Percentiles rank a stretch among this genome's conserved stretches.
These are phyloP conservation scores for Acephala macrosclerotiorum DNA, from an alignment of 2,329 filamentous ascomycete genomes.

Conservation along the genomic window DNA sequence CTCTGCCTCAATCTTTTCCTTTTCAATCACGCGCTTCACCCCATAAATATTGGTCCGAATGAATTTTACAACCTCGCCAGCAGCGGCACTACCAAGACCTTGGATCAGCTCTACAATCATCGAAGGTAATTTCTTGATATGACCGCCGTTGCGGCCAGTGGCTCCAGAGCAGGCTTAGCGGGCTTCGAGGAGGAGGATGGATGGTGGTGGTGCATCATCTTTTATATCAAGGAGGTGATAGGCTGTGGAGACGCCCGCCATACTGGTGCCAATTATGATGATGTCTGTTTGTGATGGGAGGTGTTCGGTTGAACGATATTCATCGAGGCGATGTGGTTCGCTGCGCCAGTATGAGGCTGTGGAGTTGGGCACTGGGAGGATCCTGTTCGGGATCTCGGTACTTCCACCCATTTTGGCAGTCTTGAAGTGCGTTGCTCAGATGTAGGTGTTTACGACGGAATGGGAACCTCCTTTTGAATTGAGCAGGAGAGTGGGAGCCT, in stretches of 20 bases:
- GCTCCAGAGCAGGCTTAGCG: conserved; percentile 46
- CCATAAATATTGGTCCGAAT: conserved; percentile 48
- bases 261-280: conserved; percentile 35
- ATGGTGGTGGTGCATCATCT: conserved; percentile 30
- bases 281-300: conserved; percentile 32
- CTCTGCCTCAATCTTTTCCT: conserved; percentile 52
- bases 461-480: neutral
- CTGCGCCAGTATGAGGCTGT: conserved; percentile 30
- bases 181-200: conserved; percentile 51
- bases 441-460: neutral
- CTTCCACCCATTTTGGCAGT: neutral
- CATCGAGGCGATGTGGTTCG: conserved; percentile 26
- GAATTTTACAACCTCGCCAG: conserved; percentile 48
- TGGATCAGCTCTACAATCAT: conserved; percentile 26
- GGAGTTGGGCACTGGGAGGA: conserved; percentile 8
- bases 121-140: conserved; percentile 48
- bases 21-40: conserved; percentile 47
- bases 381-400: neutral
- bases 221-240: conserved; percentile 39
- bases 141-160: conserved; percentile 54
- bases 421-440: neutral
- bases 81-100: conserved; percentile 46
- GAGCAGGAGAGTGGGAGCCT: neutral
- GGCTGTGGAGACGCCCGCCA: conserved; percentile 32
- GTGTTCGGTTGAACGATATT: conserved; percentile 24